Conservation (phyloP, 306 rosid species). For the Sindora glabra region DNA sequence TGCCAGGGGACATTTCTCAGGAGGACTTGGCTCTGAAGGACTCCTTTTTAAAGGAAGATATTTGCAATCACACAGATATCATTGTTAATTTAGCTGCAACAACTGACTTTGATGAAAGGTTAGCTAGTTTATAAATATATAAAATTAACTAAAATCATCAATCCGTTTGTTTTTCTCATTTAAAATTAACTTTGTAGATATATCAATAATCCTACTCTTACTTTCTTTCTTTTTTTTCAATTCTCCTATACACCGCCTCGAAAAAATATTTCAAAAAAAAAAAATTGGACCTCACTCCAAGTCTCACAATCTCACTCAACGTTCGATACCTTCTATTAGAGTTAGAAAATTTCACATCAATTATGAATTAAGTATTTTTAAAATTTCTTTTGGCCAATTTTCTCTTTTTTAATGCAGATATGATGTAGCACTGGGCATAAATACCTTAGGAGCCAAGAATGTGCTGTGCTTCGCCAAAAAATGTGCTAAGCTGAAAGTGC, state of each 20-base stretch:
- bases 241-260: no score
- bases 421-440: conserved; percentile 52
- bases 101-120: conserved; percentile 76
- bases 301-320: no score
- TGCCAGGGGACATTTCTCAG: conserved; percentile 51
- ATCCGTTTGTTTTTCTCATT: neutral
- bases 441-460: conserved; percentile 61
- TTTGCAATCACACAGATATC: conserved; percentile 28
- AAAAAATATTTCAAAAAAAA: no score
- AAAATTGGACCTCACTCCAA: no score
- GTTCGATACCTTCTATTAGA: no score
- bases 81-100: conserved; percentile 71
- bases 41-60: conserved; percentile 31
- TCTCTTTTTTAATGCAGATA: conserved; percentile 28
- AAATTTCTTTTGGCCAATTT: neutral
- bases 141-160: no score
- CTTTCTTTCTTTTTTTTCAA: no score
- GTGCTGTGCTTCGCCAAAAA: conserved; percentile 54
- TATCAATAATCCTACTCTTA: no score
- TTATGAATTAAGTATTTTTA: no score
- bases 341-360: no score
- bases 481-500: conserved; percentile 34
- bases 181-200: no score
- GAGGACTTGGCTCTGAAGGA: conserved; percentile 46
- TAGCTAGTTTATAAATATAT: no score